These are phyloP conservation scores for Beauveria asiatica DNA, from an alignment of 2,329 filamentous ascomycete genomes.

Conservation along the genomic window DNA sequence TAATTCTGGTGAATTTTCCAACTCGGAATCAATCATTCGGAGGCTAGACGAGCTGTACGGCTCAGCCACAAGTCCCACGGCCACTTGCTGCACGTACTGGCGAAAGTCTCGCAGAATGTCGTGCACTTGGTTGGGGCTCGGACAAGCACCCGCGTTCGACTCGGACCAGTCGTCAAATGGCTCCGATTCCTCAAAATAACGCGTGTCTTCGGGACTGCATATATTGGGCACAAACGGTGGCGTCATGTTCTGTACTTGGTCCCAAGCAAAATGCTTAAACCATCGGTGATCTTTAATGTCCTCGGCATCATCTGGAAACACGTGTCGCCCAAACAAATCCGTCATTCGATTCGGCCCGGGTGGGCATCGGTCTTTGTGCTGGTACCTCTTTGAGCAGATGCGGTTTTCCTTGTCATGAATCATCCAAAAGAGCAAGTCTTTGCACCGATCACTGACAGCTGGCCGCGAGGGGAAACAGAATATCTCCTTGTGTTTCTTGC, in stretches of 20 bases:
- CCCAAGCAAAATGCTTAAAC: slow-evolving; percentile 75
- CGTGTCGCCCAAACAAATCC: slow-evolving; percentile 44
- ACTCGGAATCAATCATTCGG: slow-evolving; percentile 40
- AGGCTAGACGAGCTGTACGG: slow-evolving; percentile 42
- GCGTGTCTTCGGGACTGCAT: slow-evolving; percentile 60
- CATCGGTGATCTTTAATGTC: slow-evolving; percentile 87
- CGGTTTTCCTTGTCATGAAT: slow-evolving; percentile 68
- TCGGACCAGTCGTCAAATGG: slow-evolving; percentile 57
- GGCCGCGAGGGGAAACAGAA: slow-evolving; percentile 64
- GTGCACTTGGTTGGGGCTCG: slow-evolving; percentile 23
- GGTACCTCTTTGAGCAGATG: slow-evolving; percentile 69
- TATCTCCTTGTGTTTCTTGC: slow-evolving; percentile 62
- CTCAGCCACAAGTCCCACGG: slow-evolving; percentile 35
- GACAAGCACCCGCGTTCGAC: slow-evolving; percentile 29
- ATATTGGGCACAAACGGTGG: slow-evolving; percentile 79
- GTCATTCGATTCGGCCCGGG: slow-evolving; percentile 15
- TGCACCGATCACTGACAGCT: slow-evolving; percentile 59
- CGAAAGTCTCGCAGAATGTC: slow-evolving; percentile 30
- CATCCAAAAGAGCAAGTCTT: slow-evolving; percentile 66
- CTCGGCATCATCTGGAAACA: slow-evolving; percentile 75
- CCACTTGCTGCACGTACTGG: slow-evolving; percentile 32
- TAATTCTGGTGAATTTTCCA: slow-evolving; percentile 31
- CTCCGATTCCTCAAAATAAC: slow-evolving; percentile 83
- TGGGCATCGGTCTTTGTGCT: slow-evolving; percentile 47
- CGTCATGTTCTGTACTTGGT: slow-evolving; percentile 56